Evolutionary conservation across 805 yeast genomes (phyloP).

Genomic region (Blastobotrys muscicola): DNA sequence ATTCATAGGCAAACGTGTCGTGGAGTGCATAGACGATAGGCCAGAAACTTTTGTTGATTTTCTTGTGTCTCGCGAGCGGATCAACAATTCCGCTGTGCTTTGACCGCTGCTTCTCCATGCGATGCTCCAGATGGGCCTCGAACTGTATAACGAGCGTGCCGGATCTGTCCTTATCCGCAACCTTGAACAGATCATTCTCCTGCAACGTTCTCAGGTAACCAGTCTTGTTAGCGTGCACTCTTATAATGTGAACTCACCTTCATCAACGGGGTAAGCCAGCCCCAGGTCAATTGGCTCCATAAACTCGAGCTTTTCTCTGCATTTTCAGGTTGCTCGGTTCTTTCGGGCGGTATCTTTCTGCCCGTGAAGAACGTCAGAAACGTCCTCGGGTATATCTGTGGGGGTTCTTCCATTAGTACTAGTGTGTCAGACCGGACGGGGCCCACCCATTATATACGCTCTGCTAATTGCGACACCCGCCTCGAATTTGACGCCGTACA

Average conservation of each 20-base stretch:
- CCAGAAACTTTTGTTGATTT: conserved; percentile 38
- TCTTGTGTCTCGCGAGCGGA: conserved; percentile 14
- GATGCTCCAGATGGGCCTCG: conserved; percentile 21
- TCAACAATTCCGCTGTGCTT: no score
- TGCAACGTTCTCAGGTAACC: conserved; percentile 57
- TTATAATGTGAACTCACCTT: conserved; percentile 23
- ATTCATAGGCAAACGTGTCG: conserved; percentile 25
- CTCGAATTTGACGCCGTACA: no score
- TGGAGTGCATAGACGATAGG: conserved; percentile 24
- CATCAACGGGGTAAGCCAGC: conserved; percentile 57
- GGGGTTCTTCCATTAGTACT: no score
- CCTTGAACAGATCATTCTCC: conserved; percentile 42
- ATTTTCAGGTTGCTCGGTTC: no score
- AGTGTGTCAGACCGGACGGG: no score
- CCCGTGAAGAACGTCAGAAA: no score
- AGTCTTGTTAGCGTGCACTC: conserved; percentile 14
- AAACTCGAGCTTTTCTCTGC: no score
- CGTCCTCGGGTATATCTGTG: no score
- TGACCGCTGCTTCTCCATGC: conserved; percentile 14
- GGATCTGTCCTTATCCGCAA: conserved; percentile 29
- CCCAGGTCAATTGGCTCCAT: conserved; percentile 23
- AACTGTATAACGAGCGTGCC: conserved; percentile 30
- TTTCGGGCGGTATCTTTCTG: no score
- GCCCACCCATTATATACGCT: no score
- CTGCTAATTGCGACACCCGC: no score